Percentiles rank a stretch among this genome's conserved stretches.
These are phyloP conservation scores for Cercospora nicotianae DNA, from an alignment of 2,329 filamentous ascomycete species.

Conservation along the genomic window DNA sequence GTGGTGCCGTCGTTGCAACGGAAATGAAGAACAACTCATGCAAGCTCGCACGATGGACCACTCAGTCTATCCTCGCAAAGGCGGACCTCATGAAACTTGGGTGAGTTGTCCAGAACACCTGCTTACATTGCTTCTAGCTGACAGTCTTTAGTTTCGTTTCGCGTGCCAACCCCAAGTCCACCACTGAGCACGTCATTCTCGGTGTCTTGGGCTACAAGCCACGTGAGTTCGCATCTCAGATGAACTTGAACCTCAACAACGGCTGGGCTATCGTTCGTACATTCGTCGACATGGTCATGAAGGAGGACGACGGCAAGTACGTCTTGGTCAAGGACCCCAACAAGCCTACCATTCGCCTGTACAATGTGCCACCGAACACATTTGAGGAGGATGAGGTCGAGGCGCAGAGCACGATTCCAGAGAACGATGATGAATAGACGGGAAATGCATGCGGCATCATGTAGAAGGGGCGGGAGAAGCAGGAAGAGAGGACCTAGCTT, in stretches of 20 bases:
- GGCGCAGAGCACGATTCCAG: slow-evolving; percentile 59
- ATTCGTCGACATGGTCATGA: slow-evolving; percentile 89
- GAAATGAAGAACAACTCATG: slow-evolving; percentile 99
- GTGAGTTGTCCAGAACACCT: slow-evolving; percentile 54
- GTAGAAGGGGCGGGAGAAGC: neutral
- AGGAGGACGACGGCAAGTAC: slow-evolving; percentile 70
- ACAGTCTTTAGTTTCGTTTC: slow-evolving; percentile 75
- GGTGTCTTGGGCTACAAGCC: slow-evolving; percentile 98
- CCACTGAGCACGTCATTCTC: slow-evolving; percentile 91
- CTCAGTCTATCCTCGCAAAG: slow-evolving; percentile 92
- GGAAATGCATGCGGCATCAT: neutral
- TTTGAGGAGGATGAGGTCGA: slow-evolving; percentile 90
- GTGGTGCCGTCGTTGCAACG: slow-evolving; percentile 94
- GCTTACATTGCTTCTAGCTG: neutral
- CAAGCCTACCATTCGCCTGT: slow-evolving; percentile 90
- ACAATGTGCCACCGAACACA: slow-evolving; percentile 82
- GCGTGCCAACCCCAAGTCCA: slow-evolving; percentile 84
- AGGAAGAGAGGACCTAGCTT: neutral
- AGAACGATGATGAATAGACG: slow-evolving; percentile 56
- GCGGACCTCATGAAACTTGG: slow-evolving; percentile 99
- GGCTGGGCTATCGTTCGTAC: slow-evolving; percentile 99
- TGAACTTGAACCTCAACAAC: slow-evolving; percentile 96
- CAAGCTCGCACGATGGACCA: slow-evolving; percentile 97
- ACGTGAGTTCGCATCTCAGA: slow-evolving; percentile 92
- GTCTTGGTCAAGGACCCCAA: slow-evolving; percentile 87